Conservation (phyloP, 805 yeast genomes). For the Hanseniaspora clermontiae region DNA sequence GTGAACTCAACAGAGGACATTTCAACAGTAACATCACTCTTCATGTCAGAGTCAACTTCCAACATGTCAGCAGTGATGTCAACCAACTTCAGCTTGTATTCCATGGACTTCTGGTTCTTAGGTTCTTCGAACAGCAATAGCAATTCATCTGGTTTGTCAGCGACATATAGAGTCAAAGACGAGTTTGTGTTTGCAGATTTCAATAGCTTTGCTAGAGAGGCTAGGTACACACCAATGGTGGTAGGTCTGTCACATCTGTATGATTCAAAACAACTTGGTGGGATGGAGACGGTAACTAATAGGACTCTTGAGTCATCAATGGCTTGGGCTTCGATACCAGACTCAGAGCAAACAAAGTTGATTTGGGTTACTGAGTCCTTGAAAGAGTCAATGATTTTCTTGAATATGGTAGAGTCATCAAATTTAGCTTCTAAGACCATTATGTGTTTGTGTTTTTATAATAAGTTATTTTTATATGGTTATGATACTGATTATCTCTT, state of each 20-base stretch:
- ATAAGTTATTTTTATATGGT: too few relatives aligned
- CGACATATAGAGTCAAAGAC: constrained; percentile 76
- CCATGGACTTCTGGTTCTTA: constrained; percentile 80
- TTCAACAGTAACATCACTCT: constrained; percentile 70
- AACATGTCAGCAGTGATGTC: constrained; percentile 92
- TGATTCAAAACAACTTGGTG: constrained; percentile 75
- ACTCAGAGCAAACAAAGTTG: constrained; percentile 92
- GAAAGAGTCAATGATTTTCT: constrained; percentile 85
- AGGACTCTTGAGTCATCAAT: constrained; percentile 95
- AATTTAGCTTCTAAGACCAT: constrained; percentile 93
- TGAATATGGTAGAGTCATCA: constrained; percentile 80
- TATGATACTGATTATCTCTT: too few relatives aligned
- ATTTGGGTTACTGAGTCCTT: constrained; percentile 90
- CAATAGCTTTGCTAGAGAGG: constrained; percentile 74
- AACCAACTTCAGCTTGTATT: constrained; percentile 83
- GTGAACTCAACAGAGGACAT: constrained; percentile 84
- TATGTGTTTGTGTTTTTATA: not conserved
- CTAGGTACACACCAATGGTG: constrained; percentile 82
- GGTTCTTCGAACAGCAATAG: constrained; percentile 80
- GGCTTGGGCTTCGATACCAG: constrained; percentile 92
- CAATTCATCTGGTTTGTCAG: constrained; percentile 71
- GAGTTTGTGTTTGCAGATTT: constrained; percentile 87
- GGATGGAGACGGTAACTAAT: constrained; percentile 75
- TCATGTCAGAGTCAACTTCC: constrained; percentile 77
- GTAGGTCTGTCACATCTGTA: constrained; percentile 92